A percentile compares a stretch with the other conserved stretches of the same genome.
Evolutionary conservation across 106 monocot species (phyloP).

Genomic region (Dendrobium nobile): DNA sequence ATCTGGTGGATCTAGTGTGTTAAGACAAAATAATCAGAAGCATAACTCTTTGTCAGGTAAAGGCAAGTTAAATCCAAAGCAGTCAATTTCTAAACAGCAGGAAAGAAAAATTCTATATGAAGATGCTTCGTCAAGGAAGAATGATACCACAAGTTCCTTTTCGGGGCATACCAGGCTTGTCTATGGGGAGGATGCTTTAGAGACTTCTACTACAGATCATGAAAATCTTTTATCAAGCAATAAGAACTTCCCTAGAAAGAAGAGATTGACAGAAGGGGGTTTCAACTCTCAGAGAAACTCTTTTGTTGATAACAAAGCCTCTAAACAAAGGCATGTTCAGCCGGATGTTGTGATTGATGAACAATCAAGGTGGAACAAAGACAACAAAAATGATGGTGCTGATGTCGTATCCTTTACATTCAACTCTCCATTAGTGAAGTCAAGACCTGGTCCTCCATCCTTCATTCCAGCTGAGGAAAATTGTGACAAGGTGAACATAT

Average conservation of each 20-base stretch:
- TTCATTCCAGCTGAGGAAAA: slow-evolving; percentile 21
- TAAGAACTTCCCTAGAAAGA: slow-evolving; percentile 57
- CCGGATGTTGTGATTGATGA: slow-evolving; percentile 42
- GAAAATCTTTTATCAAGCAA: slow-evolving; percentile 25
- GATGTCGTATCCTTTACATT: slow-evolving; percentile 73
- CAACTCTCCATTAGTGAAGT: slow-evolving; percentile 53
- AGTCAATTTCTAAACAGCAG: slow-evolving; percentile 30
- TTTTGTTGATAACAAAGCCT: slow-evolving; percentile 16
- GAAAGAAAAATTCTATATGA: slow-evolving; percentile 27
- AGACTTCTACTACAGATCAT: slow-evolving; percentile 14
- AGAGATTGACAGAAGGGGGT: slow-evolving; percentile 42
- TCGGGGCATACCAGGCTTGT: slow-evolving; percentile 27
- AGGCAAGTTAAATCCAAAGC: slow-evolving; percentile 33
- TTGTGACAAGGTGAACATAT: slow-evolving; percentile 20
- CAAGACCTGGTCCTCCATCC: slow-evolving; percentile 1
- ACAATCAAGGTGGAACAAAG: slow-evolving; percentile 21
- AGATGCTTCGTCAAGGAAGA: slow-evolving; percentile 31
- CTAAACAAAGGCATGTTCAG: slow-evolving; percentile 21
- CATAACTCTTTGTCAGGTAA: slow-evolving; percentile 46
- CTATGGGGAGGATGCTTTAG: slow-evolving; percentile 18
- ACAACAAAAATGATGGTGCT: slow-evolving; percentile 28
- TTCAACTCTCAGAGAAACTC: slow-evolving; percentile 16
- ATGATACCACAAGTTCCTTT: slow-evolving; percentile 19
- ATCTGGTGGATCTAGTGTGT: slow-evolving; percentile 33
- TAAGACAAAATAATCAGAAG: slow-evolving; percentile 81